Percentiles rank a stretch among this genome's conserved stretches.
Conservation (phyloP, 2,329 filamentous ascomycete genomes). For the Penicillium paneum region DNA sequence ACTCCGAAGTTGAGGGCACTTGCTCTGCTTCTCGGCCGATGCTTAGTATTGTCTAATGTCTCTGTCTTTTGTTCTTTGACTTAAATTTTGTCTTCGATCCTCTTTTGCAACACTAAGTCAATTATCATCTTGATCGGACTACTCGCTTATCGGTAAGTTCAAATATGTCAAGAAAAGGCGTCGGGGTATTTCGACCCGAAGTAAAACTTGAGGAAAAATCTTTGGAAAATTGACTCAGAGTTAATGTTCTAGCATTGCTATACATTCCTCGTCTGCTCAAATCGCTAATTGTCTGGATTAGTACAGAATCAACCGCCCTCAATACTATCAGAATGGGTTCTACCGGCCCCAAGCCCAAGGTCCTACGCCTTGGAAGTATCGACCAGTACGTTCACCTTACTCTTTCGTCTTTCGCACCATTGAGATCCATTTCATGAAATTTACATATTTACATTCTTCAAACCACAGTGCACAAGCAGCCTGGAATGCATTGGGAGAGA, state of each 20-base stretch:
- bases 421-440: background rate
- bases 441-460: background rate
- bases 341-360: slow-evolving; percentile 49
- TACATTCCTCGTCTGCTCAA: background rate
- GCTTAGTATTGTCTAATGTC: background rate
- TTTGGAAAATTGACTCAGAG: background rate
- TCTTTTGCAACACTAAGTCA: background rate
- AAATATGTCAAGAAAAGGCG: slow-evolving; percentile 7
- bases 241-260: background rate
- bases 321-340: slow-evolving; percentile 20
- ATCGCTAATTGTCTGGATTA: background rate
- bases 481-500: slow-evolving; percentile 59
- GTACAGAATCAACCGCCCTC: background rate
- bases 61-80: background rate
- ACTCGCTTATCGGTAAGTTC: slow-evolving; percentile 15
- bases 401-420: background rate
- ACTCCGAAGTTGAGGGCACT: slow-evolving; percentile 2
- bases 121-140: background rate
- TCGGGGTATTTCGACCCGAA: slow-evolving; percentile 2
- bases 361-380: slow-evolving; percentile 62
- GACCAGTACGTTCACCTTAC: slow-evolving; percentile 53
- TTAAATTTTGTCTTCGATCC: no score
- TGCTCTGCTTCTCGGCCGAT: slow-evolving; percentile 15
- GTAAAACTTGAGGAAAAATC: background rate
- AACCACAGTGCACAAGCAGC: slow-evolving; percentile 54